Conservation (phyloP, 2,329 filamentous ascomycete species). For the Ceratocystis cubensis region DNA sequence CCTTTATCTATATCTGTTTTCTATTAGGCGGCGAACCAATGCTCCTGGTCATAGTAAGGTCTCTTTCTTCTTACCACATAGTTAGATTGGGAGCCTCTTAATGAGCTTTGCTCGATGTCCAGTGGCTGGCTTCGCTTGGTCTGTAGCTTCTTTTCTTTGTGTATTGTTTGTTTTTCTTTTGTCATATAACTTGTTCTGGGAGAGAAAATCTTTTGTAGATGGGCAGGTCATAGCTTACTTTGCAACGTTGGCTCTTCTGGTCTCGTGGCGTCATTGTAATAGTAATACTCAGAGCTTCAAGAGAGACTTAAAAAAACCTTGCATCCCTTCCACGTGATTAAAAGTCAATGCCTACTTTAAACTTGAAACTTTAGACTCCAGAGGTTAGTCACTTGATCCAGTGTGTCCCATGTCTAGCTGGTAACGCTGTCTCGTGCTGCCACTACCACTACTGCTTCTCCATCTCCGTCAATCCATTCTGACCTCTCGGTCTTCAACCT, state of each 20-base stretch:
- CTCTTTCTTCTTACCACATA: background rate
- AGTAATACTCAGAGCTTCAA: slow-evolving; percentile 21
- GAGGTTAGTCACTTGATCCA: too few relatives aligned
- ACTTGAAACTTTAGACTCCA: rapidly evolving
- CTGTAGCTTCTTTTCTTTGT: slow-evolving; percentile 11
- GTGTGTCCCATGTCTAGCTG: background rate
- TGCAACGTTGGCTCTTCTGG: slow-evolving; percentile 2
- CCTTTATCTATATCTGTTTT: slow-evolving; percentile 10
- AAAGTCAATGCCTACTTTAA: too few relatives aligned
- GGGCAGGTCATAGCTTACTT: slow-evolving; percentile 17
- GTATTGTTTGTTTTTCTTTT: slow-evolving; percentile 15
- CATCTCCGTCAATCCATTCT: slow-evolving; percentile 55
- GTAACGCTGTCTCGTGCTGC: slow-evolving; percentile 22
- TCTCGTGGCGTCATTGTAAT: slow-evolving; percentile 20
- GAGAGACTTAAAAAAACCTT: slow-evolving; percentile 12
- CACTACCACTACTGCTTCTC: slow-evolving; percentile 38
- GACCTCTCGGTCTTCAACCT: slow-evolving; percentile 45
- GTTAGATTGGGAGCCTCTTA: background rate
- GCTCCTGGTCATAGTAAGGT: background rate
- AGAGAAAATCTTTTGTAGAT: slow-evolving; percentile 17
- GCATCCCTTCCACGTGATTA: background rate
- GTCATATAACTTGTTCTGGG: slow-evolving; percentile 15
- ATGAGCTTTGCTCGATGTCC: background rate
- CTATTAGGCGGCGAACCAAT: background rate
- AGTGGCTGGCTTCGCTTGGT: background rate